Conservation (phyloP, 2,329 filamentous ascomycete species). For the Pyrenophora seminiperda region DNA sequence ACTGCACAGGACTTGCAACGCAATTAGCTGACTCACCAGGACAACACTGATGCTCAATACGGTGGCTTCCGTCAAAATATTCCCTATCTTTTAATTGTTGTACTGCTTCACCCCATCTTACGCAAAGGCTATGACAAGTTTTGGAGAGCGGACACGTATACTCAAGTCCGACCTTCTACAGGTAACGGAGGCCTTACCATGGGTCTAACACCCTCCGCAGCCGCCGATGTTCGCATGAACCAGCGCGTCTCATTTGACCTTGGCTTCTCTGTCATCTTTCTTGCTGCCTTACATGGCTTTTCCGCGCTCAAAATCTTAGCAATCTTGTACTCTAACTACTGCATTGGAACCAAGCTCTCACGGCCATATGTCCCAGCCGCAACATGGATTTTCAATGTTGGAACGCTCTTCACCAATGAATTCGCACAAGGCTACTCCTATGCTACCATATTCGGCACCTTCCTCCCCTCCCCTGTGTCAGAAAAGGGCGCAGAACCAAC, state of each 20-base stretch:
- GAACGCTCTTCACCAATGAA: conserved; percentile 87
- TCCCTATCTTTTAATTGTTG: conserved; percentile 74
- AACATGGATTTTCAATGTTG: conserved; percentile 91
- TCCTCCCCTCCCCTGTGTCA: conserved; percentile 52
- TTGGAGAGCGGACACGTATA: conserved; percentile 53
- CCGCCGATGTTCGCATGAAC: conserved; percentile 59
- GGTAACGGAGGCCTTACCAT: conserved; percentile 44
- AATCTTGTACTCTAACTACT: conserved; percentile 83
- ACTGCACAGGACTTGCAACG: neutral
- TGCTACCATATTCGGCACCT: conserved; percentile 62
- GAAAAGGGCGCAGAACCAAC: conserved; percentile 51
- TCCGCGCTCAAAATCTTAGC: conserved; percentile 80
- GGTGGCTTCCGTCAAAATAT: conserved; percentile 82
- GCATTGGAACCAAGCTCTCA: conserved; percentile 74
- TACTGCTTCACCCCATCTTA: conserved; percentile 78
- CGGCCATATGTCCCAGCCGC: conserved; percentile 70
- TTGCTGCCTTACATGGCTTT: conserved; percentile 80
- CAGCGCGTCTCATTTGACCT: conserved; percentile 83
- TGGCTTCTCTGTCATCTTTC: conserved; percentile 77
- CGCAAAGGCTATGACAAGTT: conserved; percentile 71
- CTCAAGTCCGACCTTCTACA: conserved; percentile 46
- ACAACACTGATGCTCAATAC: conserved; percentile 90
- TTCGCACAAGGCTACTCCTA: conserved; percentile 78
- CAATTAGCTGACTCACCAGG: conserved; percentile 55
- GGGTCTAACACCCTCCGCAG: conserved; percentile 54